Evolutionary conservation across 129 eudicot species (phyloP).

Genomic region (Scalesia atractyloides): DNA sequence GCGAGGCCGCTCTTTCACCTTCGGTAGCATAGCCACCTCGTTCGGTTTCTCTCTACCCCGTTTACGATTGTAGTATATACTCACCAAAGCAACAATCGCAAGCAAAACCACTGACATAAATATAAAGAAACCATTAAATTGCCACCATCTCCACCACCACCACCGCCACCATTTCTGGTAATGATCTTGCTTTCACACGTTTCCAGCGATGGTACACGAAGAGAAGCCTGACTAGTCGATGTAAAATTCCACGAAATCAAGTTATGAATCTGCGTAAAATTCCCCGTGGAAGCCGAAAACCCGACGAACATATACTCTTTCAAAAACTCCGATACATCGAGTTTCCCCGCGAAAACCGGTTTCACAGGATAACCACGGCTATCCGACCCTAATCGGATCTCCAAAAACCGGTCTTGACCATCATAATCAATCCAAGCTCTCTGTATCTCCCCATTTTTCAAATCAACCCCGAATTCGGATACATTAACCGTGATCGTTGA

Average conservation of each 20-base stretch:
- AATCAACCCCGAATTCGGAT: constrained; percentile 50
- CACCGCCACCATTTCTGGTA: constrained; percentile 11
- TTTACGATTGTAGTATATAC: constrained; percentile 46
- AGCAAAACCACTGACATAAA: constrained; percentile 59
- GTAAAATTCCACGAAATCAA: constrained; percentile 71
- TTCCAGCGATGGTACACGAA: constrained; percentile 53
- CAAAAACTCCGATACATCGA: constrained; percentile 56
- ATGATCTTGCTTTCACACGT: constrained; percentile 55
- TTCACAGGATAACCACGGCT: constrained; percentile 20
- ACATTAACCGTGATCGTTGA: constrained; percentile 46
- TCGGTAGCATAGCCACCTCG: constrained; percentile 25
- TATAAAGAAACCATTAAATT: constrained; percentile 46
- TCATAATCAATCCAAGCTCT: constrained; percentile 54
- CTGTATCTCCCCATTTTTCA: constrained; percentile 53
- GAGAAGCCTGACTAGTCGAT: constrained; percentile 50
- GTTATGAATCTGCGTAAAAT: constrained; percentile 61
- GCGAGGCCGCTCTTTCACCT: constrained; percentile 47
- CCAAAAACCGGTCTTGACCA: constrained; percentile 39
- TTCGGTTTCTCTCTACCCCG: constrained; percentile 16
- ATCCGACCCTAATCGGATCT: constrained; percentile 54
- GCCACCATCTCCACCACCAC: constrained; percentile 9
- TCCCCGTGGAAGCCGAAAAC: constrained; percentile 72
- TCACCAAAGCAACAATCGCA: constrained; percentile 35
- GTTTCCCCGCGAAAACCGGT: constrained; percentile 41
- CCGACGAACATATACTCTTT: constrained; percentile 85